A percentile compares a stretch with the other conserved stretches of the same genome.
These are phyloP conservation scores for Sphaerostilbella broomeana DNA, from an alignment of 2,329 filamentous ascomycete species.

Conservation along the genomic window DNA sequence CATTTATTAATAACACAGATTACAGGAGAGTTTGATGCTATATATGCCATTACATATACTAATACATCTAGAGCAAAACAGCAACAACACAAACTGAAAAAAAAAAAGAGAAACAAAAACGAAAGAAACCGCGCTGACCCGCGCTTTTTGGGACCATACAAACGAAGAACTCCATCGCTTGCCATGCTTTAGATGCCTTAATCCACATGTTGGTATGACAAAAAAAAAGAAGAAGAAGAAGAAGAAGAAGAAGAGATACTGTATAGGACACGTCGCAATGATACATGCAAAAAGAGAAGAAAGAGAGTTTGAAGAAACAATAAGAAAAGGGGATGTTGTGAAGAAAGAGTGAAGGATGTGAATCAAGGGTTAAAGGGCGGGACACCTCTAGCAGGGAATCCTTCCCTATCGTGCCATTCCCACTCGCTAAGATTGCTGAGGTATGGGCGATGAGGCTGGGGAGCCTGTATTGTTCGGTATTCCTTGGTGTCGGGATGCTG, in stretches of 20 bases:
- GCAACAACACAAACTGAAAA: neutral
- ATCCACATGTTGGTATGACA: no score
- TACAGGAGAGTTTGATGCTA: no score
- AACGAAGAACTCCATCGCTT: neutral
- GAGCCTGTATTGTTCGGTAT: slow-evolving; percentile 9
- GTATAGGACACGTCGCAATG: no score
- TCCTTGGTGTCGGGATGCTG: slow-evolving; percentile 2
- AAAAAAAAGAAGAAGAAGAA: no score
- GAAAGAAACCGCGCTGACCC: neutral
- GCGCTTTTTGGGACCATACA: no score
- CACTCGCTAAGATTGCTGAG: slow-evolving; percentile 19
- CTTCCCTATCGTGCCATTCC: slow-evolving; percentile 31
- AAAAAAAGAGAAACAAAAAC: neutral
- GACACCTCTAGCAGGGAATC: slow-evolving; percentile 22
- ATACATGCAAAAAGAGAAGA: no score
- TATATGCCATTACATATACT: no score
- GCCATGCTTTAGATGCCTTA: neutral
- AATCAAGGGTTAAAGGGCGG: slow-evolving; percentile 12
- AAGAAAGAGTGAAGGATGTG: slow-evolving; percentile 23
- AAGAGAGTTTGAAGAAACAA: no score
- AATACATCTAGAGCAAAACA: neutral
- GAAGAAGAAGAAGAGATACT: no score
- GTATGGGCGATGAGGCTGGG: slow-evolving; percentile 7
- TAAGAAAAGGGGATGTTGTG: neutral
- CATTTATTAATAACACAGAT: no score